Conservation (phyloP, 768 basidiomycete species). For the Phanerochaete sordida region DNA sequence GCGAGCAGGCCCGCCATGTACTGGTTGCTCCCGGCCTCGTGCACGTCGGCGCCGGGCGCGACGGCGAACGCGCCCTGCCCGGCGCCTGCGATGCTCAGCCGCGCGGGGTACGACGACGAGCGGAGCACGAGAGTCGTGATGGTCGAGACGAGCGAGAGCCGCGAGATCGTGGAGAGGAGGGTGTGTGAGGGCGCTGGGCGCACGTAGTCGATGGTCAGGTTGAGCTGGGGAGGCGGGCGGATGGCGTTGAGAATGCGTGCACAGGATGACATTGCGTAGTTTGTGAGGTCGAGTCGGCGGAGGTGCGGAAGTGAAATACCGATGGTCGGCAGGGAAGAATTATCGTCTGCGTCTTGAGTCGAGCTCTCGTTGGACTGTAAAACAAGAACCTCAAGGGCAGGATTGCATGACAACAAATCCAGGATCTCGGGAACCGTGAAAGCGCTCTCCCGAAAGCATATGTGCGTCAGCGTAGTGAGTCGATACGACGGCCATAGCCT, state of each 20-base stretch:
- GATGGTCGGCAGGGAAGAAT: neutral
- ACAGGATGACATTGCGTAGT: neutral
- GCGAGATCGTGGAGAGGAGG: neutral
- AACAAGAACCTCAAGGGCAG: neutral
- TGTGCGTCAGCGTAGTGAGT: neutral
- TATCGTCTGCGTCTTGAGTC: neutral
- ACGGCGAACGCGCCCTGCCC: neutral
- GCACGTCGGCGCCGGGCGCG: constrained; percentile 1
- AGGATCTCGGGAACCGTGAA: neutral
- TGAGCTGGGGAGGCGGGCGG: neutral
- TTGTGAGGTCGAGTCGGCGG: neutral
- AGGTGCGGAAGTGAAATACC: neutral
- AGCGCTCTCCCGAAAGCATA: neutral
- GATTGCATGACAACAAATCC: neutral
- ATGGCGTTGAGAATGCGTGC: neutral
- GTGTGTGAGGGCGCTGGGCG: neutral
- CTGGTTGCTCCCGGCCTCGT: constrained; percentile 8
- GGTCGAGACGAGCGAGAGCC: neutral
- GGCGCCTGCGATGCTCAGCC: neutral
- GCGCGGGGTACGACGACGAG: neutral
- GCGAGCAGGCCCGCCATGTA: constrained; percentile 8
- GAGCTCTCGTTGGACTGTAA: neutral
- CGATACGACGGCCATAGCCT: neutral
- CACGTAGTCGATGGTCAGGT: neutral
- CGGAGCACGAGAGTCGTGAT: neutral